Base-by-base conservation (phyloP, 805 yeast genomes). In the Brettanomyces custersianus region DNA sequence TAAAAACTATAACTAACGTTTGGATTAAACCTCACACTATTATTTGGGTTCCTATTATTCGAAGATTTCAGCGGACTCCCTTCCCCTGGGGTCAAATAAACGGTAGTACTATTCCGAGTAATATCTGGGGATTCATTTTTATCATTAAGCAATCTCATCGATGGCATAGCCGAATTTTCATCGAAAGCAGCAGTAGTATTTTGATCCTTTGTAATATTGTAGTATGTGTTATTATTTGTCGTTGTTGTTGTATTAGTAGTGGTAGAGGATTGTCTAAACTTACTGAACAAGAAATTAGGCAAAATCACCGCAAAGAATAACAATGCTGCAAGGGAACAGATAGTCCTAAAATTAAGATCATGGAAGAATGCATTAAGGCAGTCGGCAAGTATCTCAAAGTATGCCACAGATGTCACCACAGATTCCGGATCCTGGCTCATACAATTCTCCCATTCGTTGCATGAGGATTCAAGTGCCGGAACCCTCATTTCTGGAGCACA, bases 391-490 rank as follows among this genome's bases (percentile, higher is more conserved):
- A 55, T 51, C 41, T 55, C 60, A 37, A 55, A 55, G 36, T 55
- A 55, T 2, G 59, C 60, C 21, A 42, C 54, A 2, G 60, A 50
- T 4, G 58, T 49, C 25, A 52, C 42, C 17, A 58, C 54, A 37
- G 60, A 46, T 19, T 71, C 68, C 8, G 94, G 88, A 43, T 85
- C 90, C 33, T 77, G 61, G 46, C 77, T 74, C 87, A 85, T 84
- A 55, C 98, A 92, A 39, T 68, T 70, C 41, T 74, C 80, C 92
- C 94, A 85, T 24, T 65, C 66, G 24, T 68, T 63, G 56, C 98
- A 90, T 11, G 72, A 61, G 2, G 59, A 56, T 46, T 80, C 92
- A 13, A 86, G 55, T 0, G 85, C 87, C 0, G 95, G 95, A 0
- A 77, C 88, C 11, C 90, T 62, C 31, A 49, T 46, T 3, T 65